Conservation (phyloP, 2,329 filamentous ascomycete species). For the Shiraia bambusicola region DNA sequence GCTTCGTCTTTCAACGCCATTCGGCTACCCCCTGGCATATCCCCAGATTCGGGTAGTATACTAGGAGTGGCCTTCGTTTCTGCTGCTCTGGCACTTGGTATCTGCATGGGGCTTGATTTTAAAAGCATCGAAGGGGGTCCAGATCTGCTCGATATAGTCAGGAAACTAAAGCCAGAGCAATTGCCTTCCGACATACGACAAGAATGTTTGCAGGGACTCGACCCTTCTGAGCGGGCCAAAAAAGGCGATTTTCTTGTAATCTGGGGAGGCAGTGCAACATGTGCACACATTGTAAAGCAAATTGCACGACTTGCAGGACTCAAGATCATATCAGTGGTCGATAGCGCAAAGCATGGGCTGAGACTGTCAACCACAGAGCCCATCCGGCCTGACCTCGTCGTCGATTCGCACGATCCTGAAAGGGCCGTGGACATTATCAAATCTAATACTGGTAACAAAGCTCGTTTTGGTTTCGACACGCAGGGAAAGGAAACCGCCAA, state of each 20-base stretch:
- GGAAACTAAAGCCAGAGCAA: conserved; percentile 47
- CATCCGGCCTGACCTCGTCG: conserved; percentile 62
- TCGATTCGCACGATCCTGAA: conserved; percentile 66
- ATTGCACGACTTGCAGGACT: conserved; percentile 67
- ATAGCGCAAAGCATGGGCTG: conserved; percentile 66
- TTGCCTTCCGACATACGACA: conserved; percentile 63
- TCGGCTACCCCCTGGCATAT: conserved; percentile 58
- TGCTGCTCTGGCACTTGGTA: conserved; percentile 64
- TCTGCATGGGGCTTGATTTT: conserved; percentile 71
- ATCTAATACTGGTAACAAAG: conserved; percentile 56
- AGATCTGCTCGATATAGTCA: conserved; percentile 58
- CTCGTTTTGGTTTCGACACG: conserved; percentile 71
- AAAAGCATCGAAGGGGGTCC: conserved; percentile 55
- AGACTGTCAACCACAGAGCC: conserved; percentile 40
- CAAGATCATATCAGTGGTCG: conserved; percentile 65
- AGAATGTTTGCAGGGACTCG: conserved; percentile 63
- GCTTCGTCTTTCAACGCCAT: conserved; percentile 66
- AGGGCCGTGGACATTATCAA: conserved; percentile 67
- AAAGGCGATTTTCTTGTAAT: conserved; percentile 70
- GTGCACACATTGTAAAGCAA: conserved; percentile 66
- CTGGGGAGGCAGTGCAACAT: conserved; percentile 74
- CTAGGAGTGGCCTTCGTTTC: conserved; percentile 73
- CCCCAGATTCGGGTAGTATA: conserved; percentile 60
- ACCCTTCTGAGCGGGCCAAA: conserved; percentile 55
- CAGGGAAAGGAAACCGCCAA: conserved; percentile 64